Conservation (phyloP, 495 filamentous ascomycete genomes). For the Chaetomidium leptoderma region DNA sequence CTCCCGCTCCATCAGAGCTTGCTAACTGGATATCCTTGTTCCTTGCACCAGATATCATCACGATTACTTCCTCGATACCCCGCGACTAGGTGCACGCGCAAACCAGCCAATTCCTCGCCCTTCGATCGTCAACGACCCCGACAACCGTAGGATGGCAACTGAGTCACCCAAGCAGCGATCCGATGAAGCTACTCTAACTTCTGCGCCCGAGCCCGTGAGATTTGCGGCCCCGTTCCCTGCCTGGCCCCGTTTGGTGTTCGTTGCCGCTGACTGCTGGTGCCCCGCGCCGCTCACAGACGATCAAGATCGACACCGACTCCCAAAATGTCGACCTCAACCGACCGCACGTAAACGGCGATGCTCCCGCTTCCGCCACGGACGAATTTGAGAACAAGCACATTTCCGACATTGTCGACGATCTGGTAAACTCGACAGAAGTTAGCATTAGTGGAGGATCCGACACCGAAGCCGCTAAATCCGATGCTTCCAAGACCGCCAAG, state of each 20-base stretch:
- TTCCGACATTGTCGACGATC: constrained; percentile 47
- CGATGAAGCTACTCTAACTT: constrained; percentile 48
- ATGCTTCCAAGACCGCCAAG: constrained; percentile 49
- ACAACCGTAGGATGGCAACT: constrained; percentile 56
- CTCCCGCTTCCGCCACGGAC: constrained; percentile 32
- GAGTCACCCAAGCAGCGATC: constrained; percentile 49
- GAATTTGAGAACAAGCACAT: constrained; percentile 50
- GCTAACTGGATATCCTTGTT: constrained; percentile 11
- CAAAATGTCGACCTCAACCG: constrained; percentile 43
- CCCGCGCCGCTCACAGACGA: constrained; percentile 25
- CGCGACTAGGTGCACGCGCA: constrained; percentile 22
- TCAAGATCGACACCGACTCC: constrained; percentile 33
- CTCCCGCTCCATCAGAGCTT: constrained; percentile 1
- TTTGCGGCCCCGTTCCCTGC: constrained; percentile 1
- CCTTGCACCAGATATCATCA: constrained; percentile 10
- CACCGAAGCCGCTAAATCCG: constrained; percentile 56
- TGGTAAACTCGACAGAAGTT: constrained; percentile 51
- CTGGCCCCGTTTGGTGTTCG: background rate
- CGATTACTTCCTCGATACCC: constrained; percentile 12
- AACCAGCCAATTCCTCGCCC: constrained; percentile 17
- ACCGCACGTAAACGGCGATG: constrained; percentile 43
- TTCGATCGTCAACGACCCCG: constrained; percentile 21
- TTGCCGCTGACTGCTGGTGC: constrained; percentile 16
- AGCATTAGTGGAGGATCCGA: constrained; percentile 65
- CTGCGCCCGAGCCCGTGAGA: constrained; percentile 46